Evolutionary conservation across 495 filamentous ascomycete genomes (phyloP), one percentile per base, ranked within the genome.

Genomic region (Penicillium parvum): DNA sequence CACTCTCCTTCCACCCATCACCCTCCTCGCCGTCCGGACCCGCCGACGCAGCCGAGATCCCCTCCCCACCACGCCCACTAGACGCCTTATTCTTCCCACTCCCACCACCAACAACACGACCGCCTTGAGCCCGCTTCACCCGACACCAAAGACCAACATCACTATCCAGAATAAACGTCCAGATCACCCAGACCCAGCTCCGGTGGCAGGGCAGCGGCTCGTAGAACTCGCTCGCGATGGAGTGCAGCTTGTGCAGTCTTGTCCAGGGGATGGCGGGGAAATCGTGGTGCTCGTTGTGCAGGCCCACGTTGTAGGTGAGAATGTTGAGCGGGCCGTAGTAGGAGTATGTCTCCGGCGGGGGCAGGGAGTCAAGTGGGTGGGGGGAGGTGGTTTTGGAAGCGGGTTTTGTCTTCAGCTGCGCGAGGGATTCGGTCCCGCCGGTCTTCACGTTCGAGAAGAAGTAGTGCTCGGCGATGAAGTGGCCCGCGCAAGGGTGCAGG

Each of bases 381-480:
- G 62, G 48, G 10, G 43, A 37, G 18, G 62, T 32, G 29, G 55
- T 47, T 44, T 61, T 50, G 38, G 51, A 5, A 20, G 53, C 27
- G 8, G 50, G 49, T 29, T 38, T 54, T 15, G 32, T 49, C 39
- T 68, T 69, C 28, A 59, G 52, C 15, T 71, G 57, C 4, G 55
- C 53, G 12, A 73, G 55, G 0, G 84, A 82, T 51, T 85, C 69
- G 11, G 75, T 76, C 15, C 79, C 79, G 17, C 72, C 68, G 1
- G 72, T 60, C 8, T 76, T 66, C 11, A 80, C 73, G 20, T 83
- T 78, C 32, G 85, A 83, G 66, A 97, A 96, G 49, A 99, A 88
- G 74, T 99, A 99, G 76, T 99, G 94, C 68, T 99, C 94, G 44
- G 92, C 90, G 65, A 98, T 97, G 74, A 99, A 99, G 66, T 99